phyloP scores from a whole-genome alignment of 2,329 filamentous ascomycete genomes.

The Coniochaeta sp. region DNA sequence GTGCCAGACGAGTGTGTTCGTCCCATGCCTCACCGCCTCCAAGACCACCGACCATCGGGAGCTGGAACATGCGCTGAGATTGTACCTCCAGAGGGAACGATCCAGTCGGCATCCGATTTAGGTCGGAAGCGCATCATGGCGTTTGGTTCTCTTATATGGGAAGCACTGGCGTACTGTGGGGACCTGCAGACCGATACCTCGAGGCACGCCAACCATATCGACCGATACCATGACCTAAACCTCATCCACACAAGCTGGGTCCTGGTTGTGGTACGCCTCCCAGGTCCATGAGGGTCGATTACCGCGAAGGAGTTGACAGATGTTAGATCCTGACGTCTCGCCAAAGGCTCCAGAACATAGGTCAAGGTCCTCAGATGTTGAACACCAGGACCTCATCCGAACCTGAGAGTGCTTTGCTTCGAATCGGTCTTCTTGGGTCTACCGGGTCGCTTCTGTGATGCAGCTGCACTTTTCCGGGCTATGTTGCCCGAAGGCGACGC shows the following conservation, averaged over 20 bases:
- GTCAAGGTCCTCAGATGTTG: too few species aligned
- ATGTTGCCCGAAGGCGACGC: slow-evolving; percentile 24
- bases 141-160: background rate
- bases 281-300: background rate
- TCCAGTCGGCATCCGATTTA: background rate
- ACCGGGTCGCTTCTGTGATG: slow-evolving; percentile 31
- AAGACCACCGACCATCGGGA: background rate
- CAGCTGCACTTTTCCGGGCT: slow-evolving; percentile 19
- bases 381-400: too few species aligned
- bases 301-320: background rate
- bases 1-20: too few species aligned
- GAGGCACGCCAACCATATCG: background rate
- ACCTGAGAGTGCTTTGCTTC: slow-evolving; percentile 54
- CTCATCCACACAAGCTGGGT: background rate
- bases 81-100: background rate
- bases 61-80: background rate
- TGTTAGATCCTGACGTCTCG: too few species aligned
- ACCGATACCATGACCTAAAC: background rate
- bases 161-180: background rate
- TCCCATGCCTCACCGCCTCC: background rate
- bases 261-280: background rate
- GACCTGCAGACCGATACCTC: background rate
- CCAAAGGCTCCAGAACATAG: too few species aligned
- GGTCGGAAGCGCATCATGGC: background rate
- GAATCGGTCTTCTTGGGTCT: slow-evolving; percentile 41